A percentile compares a stretch with the other conserved stretches of the same genome.
Conservation (phyloP, 2,329 filamentous ascomycete species). For the Venturia oleaginea region DNA sequence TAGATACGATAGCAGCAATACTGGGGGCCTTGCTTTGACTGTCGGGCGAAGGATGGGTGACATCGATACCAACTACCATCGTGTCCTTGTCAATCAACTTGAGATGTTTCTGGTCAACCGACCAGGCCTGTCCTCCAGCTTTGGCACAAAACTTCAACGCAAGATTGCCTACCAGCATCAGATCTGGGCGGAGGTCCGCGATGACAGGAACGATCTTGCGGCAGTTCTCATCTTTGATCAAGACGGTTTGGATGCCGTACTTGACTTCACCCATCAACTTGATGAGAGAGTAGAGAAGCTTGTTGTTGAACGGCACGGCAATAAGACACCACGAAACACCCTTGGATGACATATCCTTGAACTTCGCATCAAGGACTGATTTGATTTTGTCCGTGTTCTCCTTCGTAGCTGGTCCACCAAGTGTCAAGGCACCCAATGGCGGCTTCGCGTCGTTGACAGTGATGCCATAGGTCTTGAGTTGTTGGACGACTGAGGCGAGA, state of each 20-base stretch:
- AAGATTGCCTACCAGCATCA: slow-evolving; percentile 30
- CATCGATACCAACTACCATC: slow-evolving; percentile 82
- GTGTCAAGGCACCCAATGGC: neutral
- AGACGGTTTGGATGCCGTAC: slow-evolving; percentile 59
- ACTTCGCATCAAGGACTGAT: neutral
- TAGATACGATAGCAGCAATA: slow-evolving; percentile 73
- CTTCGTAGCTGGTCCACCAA: neutral
- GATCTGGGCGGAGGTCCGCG: slow-evolving; percentile 14
- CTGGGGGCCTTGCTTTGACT: slow-evolving; percentile 55
- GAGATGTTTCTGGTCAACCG: slow-evolving; percentile 37
- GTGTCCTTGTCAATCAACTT: slow-evolving; percentile 48
- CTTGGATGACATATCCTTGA: neutral
- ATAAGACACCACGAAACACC: slow-evolving; percentile 47
- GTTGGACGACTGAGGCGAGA: neutral
- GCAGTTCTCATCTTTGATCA: slow-evolving; percentile 31
- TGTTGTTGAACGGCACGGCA: slow-evolving; percentile 46
- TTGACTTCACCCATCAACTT: slow-evolving; percentile 61
- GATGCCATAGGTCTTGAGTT: slow-evolving; percentile 7
- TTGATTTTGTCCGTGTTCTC: neutral
- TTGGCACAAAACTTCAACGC: slow-evolving; percentile 74
- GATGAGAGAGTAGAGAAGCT: slow-evolving; percentile 52
- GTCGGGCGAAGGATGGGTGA: slow-evolving; percentile 73
- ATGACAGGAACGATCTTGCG: slow-evolving; percentile 22
- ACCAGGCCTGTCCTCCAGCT: slow-evolving; percentile 62
- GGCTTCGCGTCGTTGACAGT: neutral